phyloP scores from a whole-genome alignment of 148 eudicot genomes.

The Chenopodium album region DNA sequence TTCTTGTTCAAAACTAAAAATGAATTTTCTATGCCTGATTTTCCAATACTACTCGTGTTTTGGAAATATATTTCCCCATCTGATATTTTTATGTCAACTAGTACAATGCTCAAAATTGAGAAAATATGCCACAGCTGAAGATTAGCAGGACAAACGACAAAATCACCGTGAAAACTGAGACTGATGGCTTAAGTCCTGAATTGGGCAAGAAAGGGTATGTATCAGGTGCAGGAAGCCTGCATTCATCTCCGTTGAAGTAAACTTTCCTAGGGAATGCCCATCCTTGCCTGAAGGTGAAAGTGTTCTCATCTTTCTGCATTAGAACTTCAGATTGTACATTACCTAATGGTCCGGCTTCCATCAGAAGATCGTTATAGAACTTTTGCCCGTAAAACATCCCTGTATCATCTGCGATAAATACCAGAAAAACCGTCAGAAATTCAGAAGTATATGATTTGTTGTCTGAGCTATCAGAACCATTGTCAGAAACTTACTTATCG shows the following conservation, averaged over 20 bases:
- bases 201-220: slow-evolving; percentile 65
- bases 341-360: slow-evolving; percentile 77
- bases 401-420: slow-evolving; percentile 66
- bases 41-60: not conserved
- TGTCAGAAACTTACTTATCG: slow-evolving; percentile 61
- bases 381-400: slow-evolving; percentile 86
- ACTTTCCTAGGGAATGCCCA: slow-evolving; percentile 89
- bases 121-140: slow-evolving; percentile 6
- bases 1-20: slow-evolving; percentile 1
- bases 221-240: slow-evolving; percentile 76
- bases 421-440: slow-evolving; percentile 6
- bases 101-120: not conserved
- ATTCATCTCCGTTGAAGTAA: slow-evolving; percentile 85
- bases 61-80: not conserved
- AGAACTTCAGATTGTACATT: slow-evolving; percentile 79
- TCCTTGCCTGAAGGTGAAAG: slow-evolving; percentile 65
- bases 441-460: not conserved
- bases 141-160: slow-evolving; percentile 10
- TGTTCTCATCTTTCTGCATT: slow-evolving; percentile 62
- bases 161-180: not conserved
- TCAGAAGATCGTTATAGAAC: slow-evolving; percentile 67
- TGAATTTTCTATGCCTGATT: slow-evolving; percentile 11
- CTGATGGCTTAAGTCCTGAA: slow-evolving; percentile 30
- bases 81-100: not conserved
- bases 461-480: not conserved